Evolutionary conservation across 768 basidiomycete species (phyloP).

Genomic region (Peribolospora kevripleyi): DNA sequence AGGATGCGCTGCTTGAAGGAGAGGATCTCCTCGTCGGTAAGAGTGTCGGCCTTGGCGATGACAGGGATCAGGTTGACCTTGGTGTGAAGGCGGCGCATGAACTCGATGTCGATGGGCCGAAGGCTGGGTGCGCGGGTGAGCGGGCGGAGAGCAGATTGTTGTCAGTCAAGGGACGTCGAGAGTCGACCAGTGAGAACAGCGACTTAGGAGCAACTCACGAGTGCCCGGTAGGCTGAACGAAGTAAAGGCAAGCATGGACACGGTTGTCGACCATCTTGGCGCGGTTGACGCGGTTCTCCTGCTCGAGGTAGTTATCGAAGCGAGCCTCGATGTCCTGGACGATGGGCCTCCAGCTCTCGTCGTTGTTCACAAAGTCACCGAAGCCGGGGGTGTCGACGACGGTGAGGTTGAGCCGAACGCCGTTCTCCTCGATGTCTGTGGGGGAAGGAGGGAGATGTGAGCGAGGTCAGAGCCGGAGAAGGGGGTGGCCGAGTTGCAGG

Average conservation of each 20-base stretch:
- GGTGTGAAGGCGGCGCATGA: slow-evolving; percentile 90
- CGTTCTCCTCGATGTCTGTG: slow-evolving; percentile 94
- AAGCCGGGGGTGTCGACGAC: slow-evolving; percentile 98
- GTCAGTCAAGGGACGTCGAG: slow-evolving; percentile 1
- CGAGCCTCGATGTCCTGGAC: slow-evolving; percentile 94
- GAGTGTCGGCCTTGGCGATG: slow-evolving; percentile 91
- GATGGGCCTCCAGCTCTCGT: slow-evolving; percentile 97
- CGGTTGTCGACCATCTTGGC: slow-evolving; percentile 85
- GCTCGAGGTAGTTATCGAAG: slow-evolving; percentile 90
- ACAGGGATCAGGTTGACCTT: slow-evolving; percentile 97
- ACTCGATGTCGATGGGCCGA: slow-evolving; percentile 95
- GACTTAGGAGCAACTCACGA: slow-evolving; percentile 35
- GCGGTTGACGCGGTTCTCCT: slow-evolving; percentile 95
- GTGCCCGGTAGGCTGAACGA: slow-evolving; percentile 95
- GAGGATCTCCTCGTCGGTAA: slow-evolving; percentile 84
- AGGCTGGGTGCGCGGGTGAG: slow-evolving; percentile 28
- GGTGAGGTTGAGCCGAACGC: slow-evolving; percentile 85
- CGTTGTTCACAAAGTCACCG: slow-evolving; percentile 98
- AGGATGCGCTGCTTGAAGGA: slow-evolving; percentile 70
- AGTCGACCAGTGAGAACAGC: slow-evolving; percentile 2
- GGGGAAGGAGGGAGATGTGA: neutral
- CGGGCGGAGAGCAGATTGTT: neutral
- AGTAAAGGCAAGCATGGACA: slow-evolving; percentile 95
- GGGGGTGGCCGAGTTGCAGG: neutral
- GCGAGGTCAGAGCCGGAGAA: neutral